Conservation (phyloP, 2,329 filamentous ascomycete genomes). For the Corynespora cassiicola region DNA sequence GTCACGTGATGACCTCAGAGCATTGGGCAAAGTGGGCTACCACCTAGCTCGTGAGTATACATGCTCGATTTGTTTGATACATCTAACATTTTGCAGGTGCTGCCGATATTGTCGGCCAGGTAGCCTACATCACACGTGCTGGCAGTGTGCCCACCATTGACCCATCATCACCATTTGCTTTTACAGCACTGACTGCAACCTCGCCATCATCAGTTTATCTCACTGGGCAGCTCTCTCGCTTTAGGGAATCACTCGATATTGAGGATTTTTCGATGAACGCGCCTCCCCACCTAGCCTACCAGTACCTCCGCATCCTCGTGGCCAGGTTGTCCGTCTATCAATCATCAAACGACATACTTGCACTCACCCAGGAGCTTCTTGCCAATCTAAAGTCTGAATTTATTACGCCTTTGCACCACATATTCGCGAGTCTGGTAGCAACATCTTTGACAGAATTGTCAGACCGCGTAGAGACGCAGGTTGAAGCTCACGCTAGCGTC, state of each 20-base stretch:
- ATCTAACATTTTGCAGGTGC: constrained; percentile 29
- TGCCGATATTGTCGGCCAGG: constrained; percentile 38
- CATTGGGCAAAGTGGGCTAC: constrained; percentile 41
- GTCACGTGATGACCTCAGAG: constrained; percentile 37
- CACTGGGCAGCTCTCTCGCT: constrained; percentile 35
- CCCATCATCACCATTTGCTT: constrained; percentile 34
- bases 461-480: constrained; percentile 42
- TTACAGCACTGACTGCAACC: constrained; percentile 27
- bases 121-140: constrained; percentile 34
- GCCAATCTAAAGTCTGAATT: constrained; percentile 28
- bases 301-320: constrained; percentile 43
- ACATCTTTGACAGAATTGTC: constrained; percentile 41
- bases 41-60: constrained; percentile 42
- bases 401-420: constrained; percentile 42
- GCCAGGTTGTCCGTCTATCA: constrained; percentile 33
- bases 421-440: constrained; percentile 44
- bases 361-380: constrained; percentile 36
- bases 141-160: constrained; percentile 39
- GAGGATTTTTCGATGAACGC: constrained; percentile 34
- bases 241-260: constrained; percentile 39
- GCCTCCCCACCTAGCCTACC: constrained; percentile 41
- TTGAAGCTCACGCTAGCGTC: constrained; percentile 42
- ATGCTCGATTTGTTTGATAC: neutral
- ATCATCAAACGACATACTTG: constrained; percentile 32
- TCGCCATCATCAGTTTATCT: constrained; percentile 35